A percentile compares a stretch with the other conserved stretches of the same genome.
These are phyloP conservation scores for Umbelopsis sp. DNA, from an alignment of 192 early-diverging fungal genomes.

Conservation along the genomic window DNA sequence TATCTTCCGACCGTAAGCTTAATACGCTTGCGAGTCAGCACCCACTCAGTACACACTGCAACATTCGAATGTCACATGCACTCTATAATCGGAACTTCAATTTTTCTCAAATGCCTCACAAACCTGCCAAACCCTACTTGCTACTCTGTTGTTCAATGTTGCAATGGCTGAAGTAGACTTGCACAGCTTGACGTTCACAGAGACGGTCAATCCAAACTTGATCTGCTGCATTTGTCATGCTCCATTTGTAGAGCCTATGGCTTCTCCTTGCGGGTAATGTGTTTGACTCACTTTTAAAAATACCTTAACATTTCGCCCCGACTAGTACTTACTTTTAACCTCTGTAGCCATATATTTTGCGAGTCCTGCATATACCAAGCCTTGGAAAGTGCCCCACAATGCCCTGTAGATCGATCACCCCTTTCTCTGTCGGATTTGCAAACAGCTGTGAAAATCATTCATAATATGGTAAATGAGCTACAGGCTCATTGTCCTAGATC, in stretches of 20 bases:
- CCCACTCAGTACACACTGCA: too few relatives aligned
- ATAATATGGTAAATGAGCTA: constrained; percentile 70
- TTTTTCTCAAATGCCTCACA: not conserved
- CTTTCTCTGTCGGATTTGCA: constrained; percentile 45
- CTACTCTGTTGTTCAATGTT: not conserved
- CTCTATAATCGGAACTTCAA: not conserved
- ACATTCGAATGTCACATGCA: constrained; percentile 6
- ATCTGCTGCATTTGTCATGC: constrained; percentile 51
- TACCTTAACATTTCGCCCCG: too few relatives aligned
- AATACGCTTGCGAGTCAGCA: too few relatives aligned
- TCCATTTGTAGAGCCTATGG: constrained; percentile 50
- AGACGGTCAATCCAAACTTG: constrained; percentile 42
- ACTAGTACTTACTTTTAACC: not conserved
- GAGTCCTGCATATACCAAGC: constrained; percentile 58
- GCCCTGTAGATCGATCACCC: constrained; percentile 62
- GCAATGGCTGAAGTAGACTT: constrained; percentile 26
- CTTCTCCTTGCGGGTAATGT: constrained; percentile 46
- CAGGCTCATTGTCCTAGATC: constrained; percentile 58
- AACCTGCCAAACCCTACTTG: too few relatives aligned
- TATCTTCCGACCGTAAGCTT: too few relatives aligned
- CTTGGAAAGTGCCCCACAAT: constrained; percentile 45
- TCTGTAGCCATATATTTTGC: constrained; percentile 69
- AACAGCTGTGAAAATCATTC: constrained; percentile 60
- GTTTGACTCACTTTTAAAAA: not conserved
- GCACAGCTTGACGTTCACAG: constrained; percentile 26